Conservation (phyloP, 2,329 filamentous ascomycete species). For the Paecilomyces variotii region DNA sequence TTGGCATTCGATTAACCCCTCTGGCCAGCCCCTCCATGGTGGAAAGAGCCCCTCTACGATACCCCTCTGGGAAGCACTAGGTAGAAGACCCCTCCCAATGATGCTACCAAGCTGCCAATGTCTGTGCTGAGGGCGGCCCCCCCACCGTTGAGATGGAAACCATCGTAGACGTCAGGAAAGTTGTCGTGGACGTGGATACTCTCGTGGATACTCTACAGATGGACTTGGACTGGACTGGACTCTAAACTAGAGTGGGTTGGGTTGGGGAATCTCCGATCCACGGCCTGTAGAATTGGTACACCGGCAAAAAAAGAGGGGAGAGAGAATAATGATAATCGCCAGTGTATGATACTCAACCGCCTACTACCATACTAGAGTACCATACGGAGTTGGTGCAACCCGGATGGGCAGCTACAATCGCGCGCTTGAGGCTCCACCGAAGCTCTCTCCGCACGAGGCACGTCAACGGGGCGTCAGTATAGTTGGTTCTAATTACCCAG, state of each 20-base stretch:
- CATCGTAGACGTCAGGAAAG: not conserved
- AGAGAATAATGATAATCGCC: not conserved
- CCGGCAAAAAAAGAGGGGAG: not conserved
- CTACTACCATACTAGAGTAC: not conserved
- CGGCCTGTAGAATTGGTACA: not conserved
- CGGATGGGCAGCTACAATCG: not conserved
- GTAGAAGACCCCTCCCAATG: not conserved
- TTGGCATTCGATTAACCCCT: not conserved
- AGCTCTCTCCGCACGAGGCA: constrained; percentile 15
- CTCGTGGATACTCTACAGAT: not conserved
- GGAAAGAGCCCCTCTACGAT: not conserved
- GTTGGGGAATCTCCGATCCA: not conserved
- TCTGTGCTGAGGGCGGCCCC: not conserved
- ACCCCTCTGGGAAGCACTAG: not conserved
- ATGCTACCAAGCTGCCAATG: not conserved
- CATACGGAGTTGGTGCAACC: not conserved
- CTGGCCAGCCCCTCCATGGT: not conserved
- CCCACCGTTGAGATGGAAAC: not conserved
- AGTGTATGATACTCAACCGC: not conserved
- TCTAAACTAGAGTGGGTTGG: not conserved
- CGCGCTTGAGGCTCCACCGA: not conserved
- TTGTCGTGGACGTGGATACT: too few species aligned
- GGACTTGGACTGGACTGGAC: not conserved
- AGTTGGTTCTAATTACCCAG: not conserved
- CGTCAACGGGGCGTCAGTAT: constrained; percentile 4